phyloP scores from a whole-genome alignment of 257 asterid species.

The Mentha longifolia region DNA sequence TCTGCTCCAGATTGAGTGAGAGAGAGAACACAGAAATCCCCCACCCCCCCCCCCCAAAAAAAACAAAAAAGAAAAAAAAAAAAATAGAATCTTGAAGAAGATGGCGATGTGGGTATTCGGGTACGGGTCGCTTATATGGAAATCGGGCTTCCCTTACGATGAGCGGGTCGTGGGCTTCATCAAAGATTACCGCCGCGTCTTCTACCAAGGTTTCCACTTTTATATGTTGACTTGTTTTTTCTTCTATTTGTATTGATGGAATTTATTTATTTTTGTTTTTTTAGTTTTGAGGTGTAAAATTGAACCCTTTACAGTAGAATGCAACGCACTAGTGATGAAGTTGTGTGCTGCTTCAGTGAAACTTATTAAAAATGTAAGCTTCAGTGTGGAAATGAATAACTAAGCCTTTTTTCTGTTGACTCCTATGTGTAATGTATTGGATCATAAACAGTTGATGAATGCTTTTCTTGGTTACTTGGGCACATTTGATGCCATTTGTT shows the following conservation, averaged over 20 bases:
- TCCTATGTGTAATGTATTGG: neutral
- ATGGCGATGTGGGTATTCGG: conserved; percentile 99
- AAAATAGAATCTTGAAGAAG: conserved; percentile 19
- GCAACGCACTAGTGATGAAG: no score
- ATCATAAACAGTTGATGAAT: neutral
- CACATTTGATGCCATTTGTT: neutral
- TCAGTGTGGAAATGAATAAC: neutral
- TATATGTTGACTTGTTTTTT: neutral
- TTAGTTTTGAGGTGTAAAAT: conserved; percentile 1
- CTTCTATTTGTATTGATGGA: neutral
- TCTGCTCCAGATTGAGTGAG: conserved; percentile 35
- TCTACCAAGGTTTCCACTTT: conserved; percentile 71
- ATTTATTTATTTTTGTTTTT: no score
- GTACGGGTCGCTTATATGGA: conserved; percentile 97
- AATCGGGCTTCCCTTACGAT: conserved; percentile 77
- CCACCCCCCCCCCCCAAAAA: no score
- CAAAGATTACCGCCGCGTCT: conserved; percentile 86
- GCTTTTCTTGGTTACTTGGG: neutral
- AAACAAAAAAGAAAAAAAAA: neutral
- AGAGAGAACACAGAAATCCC: neutral
- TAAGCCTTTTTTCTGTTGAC: neutral
- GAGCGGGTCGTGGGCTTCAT: conserved; percentile 86
- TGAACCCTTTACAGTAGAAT: neutral
- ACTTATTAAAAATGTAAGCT: conserved; percentile 6
- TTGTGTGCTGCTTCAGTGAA: neutral